Evolutionary conservation across 2,329 filamentous ascomycete species (phyloP), one percentile per base, ranked within the genome.

Genomic region (Diaporthe amygdali): DNA sequence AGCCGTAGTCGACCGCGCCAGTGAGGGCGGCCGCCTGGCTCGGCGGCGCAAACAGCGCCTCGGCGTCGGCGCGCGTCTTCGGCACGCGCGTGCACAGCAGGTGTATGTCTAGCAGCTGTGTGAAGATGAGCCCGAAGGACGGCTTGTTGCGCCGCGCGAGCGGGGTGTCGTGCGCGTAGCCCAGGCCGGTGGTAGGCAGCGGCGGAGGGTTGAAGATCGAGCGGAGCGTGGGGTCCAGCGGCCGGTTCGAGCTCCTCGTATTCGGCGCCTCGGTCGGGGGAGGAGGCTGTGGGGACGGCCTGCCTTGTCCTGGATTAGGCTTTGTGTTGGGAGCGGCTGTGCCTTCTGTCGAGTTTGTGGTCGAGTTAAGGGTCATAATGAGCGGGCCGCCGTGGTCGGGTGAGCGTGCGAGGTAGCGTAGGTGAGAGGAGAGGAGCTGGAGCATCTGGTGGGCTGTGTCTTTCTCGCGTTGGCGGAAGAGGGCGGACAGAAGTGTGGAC

Each of bases 281-380:
- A 66, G 70, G 10, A 51, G 72, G 7, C 39, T 68, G 47, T 12
- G 59, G 52, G 4, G 49, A 64, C 9, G 54, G 55, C 27, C 51
- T 39, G 22, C 44, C 22, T 17, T 64, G 41, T 4, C 71, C 30
- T 41, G 49, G 46, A 14, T 27, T 22, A 3, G 46, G 47, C 9
- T 41, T 69, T 15, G n/a, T 32, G 17, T 25, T 30, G 25, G 47
- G 20, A 3, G 44, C 3, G 17, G 22, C 8, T 1, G 46, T n/a
- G 44, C 15, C 15, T 22, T 69, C 63, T 34, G 64, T 44, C 8
- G 63, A 41, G 5, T 76, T 77, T 7, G 78, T 82, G 1, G 85
- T 88, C 0, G 85, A 84, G 79, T 91, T 91, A 69, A 90, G 82
- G 2, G 91, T 79, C 71, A 91, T 77, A 37, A 90, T 80, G 7